Conservation (phyloP, 495 filamentous ascomycete species). For the Aspergillus olivimuriae region DNA sequence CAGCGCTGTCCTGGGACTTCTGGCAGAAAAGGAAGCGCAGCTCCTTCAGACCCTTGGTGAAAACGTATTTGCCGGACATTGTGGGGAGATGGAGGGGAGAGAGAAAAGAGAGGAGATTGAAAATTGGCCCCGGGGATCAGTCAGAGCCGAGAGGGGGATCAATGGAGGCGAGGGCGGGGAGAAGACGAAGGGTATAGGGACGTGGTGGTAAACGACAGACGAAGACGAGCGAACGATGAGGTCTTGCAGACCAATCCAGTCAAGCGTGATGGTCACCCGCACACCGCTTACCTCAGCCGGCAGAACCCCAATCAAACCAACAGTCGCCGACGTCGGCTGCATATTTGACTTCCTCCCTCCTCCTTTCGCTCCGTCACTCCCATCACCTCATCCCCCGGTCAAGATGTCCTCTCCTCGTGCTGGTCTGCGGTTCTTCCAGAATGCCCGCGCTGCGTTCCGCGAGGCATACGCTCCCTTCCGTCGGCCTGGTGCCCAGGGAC, state of each 20-base stretch:
- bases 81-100: slow-evolving; percentile 15
- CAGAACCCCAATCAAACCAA: slow-evolving; percentile 14
- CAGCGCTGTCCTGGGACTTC: slow-evolving; percentile 78
- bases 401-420: slow-evolving; percentile 41
- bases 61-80: slow-evolving; percentile 93
- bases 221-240: too few species aligned
- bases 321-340: slow-evolving; percentile 11
- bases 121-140: neutral
- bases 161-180: neutral
- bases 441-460: slow-evolving; percentile 48
- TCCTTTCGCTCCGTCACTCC: slow-evolving; percentile 16
- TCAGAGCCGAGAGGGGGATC: neutral
- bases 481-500: slow-evolving; percentile 45
- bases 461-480: slow-evolving; percentile 45
- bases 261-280: slow-evolving; percentile 29
- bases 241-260: slow-evolving; percentile 23
- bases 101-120: slow-evolving; percentile 4
- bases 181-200: slow-evolving; percentile 2
- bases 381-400: slow-evolving; percentile 16
- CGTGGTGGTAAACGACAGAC: too few species aligned
- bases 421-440: slow-evolving; percentile 45
- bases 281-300: too few species aligned
- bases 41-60: slow-evolving; percentile 83
- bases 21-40: slow-evolving; percentile 97
- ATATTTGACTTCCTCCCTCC: slow-evolving; percentile 5